Percentiles rank a stretch among this genome's conserved stretches.
These are phyloP conservation scores for Raddia guianensis DNA, from an alignment of 176 grass and related monocot genomes.

Conservation along the genomic window DNA sequence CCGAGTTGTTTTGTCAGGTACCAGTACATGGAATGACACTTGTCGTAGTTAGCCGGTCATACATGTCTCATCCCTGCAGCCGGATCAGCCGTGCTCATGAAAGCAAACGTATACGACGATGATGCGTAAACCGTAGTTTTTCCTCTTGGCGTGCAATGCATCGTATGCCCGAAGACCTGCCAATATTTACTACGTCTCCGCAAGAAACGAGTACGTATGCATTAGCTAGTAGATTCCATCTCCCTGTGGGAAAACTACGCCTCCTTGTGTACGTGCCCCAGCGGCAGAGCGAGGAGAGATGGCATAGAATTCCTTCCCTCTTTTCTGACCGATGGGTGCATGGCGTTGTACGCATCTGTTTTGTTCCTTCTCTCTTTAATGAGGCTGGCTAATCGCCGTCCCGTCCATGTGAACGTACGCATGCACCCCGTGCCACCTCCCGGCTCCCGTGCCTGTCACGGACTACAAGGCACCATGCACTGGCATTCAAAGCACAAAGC, in stretches of 20 bases:
- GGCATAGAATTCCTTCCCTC: constrained; percentile 24
- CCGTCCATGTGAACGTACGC: constrained; percentile 7
- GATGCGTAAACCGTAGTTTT: constrained; percentile 11
- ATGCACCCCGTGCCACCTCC: background rate
- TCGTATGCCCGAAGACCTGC: background rate
- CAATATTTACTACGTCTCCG: background rate
- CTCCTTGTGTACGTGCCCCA: background rate
- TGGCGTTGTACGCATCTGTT: constrained; percentile 13
- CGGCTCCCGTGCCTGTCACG: background rate
- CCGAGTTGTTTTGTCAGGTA: background rate
- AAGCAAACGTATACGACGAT: background rate
- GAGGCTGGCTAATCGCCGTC: constrained; percentile 21
- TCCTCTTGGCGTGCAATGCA: background rate
- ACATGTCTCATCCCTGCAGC: background rate
- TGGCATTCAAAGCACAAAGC: constrained; percentile 27
- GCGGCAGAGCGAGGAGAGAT: background rate
- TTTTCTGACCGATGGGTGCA: constrained; percentile 25
- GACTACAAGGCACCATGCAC: background rate
- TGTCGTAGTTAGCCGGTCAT: background rate
- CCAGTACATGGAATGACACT: background rate
- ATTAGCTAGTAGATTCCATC: background rate
- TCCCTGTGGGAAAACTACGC: background rate
- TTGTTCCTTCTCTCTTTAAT: constrained; percentile 19
- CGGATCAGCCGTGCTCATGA: background rate
- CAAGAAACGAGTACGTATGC: background rate